A percentile compares a stretch with the other conserved stretches of the same genome.
These are phyloP conservation scores for Platanthera zijinensis DNA, from an alignment of 106 monocot genomes.

Conservation along the genomic window DNA sequence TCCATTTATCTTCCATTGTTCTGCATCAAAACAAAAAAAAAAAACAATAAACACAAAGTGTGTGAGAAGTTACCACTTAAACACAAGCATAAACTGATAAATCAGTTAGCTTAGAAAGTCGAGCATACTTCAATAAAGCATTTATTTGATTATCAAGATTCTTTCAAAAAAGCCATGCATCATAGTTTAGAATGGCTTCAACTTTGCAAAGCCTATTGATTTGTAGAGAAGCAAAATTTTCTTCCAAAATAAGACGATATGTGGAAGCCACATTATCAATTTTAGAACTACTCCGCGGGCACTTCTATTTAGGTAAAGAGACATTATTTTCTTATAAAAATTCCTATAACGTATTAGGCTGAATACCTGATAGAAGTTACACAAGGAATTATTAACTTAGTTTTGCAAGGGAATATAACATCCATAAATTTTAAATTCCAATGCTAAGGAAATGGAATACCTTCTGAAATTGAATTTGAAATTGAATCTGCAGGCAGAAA, in stretches of 20 bases:
- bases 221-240: constrained; percentile 51
- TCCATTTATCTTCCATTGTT: constrained; percentile 72
- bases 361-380: constrained; percentile 25
- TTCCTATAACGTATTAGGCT: constrained; percentile 4
- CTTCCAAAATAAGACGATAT: constrained; percentile 58
- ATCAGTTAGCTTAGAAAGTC: not conserved
- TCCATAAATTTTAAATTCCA: not conserved
- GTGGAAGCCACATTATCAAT: constrained; percentile 64
- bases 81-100: not conserved
- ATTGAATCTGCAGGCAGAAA: constrained; percentile 51
- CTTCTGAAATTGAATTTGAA: constrained; percentile 25
- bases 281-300: constrained; percentile 63
- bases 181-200: constrained; percentile 22
- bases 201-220: constrained; percentile 3
- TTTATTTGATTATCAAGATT: constrained; percentile 47
- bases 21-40: constrained; percentile 21
- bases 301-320: constrained; percentile 37
- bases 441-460: constrained; percentile 14
- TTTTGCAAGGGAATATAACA: not conserved
- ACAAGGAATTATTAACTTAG: not conserved
- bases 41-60: not conserved
- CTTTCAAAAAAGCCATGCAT: constrained; percentile 59
- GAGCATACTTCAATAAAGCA: constrained; percentile 53
- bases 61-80: not conserved
- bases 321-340: not conserved